Conservation (phyloP, 73 alveolate species). For the Symbiodinium natans region DNA sequence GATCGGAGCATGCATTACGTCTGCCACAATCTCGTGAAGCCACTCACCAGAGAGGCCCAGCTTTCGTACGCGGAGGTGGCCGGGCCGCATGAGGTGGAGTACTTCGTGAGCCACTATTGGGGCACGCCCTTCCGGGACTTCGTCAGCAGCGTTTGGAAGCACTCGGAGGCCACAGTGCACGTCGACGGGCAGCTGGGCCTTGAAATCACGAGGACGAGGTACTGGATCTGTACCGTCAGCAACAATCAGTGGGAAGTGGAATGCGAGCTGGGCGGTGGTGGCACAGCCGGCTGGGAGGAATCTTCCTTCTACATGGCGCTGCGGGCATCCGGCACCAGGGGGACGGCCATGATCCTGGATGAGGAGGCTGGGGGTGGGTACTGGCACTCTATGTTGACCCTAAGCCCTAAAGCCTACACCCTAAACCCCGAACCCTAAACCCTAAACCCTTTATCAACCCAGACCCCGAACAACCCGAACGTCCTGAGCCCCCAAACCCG, state of each 20-base stretch:
- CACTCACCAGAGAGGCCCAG: neutral
- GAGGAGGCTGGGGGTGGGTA: too few species aligned
- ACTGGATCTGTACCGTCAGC: neutral
- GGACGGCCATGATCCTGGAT: too few species aligned
- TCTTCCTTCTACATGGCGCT: neutral
- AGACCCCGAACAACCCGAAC: too few species aligned
- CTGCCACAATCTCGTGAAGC: neutral
- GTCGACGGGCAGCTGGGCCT: too few species aligned
- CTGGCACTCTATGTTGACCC: too few species aligned
- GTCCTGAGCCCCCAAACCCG: too few species aligned
- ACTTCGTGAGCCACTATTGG: conserved; percentile 7
- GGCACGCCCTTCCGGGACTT: neutral
- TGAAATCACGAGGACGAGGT: neutral
- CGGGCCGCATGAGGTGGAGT: neutral
- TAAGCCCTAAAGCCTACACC: too few species aligned
- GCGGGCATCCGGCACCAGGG: neutral
- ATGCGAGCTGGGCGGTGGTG: neutral
- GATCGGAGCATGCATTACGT: neutral
- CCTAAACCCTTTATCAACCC: too few species aligned
- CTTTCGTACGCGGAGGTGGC: neutral
- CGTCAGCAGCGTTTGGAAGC: too few species aligned
- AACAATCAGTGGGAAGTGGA: neutral
- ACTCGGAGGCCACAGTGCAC: too few species aligned
- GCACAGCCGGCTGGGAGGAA: neutral
- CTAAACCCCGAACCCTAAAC: too few species aligned